A percentile compares a stretch with the other conserved stretches of the same genome.
Conservation (phyloP, 2,329 filamentous ascomycete species). For the Colletotrichum acutatum region DNA sequence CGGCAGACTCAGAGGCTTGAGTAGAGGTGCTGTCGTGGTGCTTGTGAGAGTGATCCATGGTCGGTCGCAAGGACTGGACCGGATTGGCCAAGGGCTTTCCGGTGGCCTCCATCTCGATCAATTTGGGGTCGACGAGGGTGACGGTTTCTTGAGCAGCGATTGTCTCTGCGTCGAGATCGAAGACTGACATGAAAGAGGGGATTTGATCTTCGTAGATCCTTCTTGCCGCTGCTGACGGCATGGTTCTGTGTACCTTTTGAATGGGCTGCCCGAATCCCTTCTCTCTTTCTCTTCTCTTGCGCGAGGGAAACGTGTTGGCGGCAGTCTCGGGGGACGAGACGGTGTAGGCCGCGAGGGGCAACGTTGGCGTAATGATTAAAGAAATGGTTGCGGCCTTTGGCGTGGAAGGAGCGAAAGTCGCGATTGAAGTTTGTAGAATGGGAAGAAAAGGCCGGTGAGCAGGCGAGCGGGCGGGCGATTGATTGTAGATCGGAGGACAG, state of each 20-base stretch:
- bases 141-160: slow-evolving; percentile 65
- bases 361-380: slow-evolving; percentile 27
- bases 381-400: slow-evolving; percentile 33
- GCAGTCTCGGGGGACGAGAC: slow-evolving; percentile 34
- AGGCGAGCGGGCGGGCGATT: slow-evolving; percentile 13
- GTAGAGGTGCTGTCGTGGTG: slow-evolving; percentile 84
- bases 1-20: slow-evolving; percentile 83
- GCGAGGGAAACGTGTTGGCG: slow-evolving; percentile 32
- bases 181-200: slow-evolving; percentile 81
- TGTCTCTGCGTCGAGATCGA: slow-evolving; percentile 70
- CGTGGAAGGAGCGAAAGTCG: slow-evolving; percentile 27
- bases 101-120: slow-evolving; percentile 58
- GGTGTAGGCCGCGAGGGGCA: slow-evolving; percentile 19
- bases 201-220: slow-evolving; percentile 76
- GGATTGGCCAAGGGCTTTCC: slow-evolving; percentile 50
- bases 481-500: slow-evolving; percentile 53
- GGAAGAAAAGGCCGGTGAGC: slow-evolving; percentile 20
- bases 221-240: slow-evolving; percentile 71
- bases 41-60: slow-evolving; percentile 68
- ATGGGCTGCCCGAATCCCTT: slow-evolving; percentile 32
- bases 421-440: slow-evolving; percentile 19
- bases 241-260: slow-evolving; percentile 49
- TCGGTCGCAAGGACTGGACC: slow-evolving; percentile 49
- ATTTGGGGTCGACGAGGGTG: slow-evolving; percentile 64
- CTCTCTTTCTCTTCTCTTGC: slow-evolving; percentile 36